Evolutionary conservation across 805 yeast species (phyloP), one percentile per base, ranked within the genome.

Genomic region (Wickerhamiella lipophila): DNA sequence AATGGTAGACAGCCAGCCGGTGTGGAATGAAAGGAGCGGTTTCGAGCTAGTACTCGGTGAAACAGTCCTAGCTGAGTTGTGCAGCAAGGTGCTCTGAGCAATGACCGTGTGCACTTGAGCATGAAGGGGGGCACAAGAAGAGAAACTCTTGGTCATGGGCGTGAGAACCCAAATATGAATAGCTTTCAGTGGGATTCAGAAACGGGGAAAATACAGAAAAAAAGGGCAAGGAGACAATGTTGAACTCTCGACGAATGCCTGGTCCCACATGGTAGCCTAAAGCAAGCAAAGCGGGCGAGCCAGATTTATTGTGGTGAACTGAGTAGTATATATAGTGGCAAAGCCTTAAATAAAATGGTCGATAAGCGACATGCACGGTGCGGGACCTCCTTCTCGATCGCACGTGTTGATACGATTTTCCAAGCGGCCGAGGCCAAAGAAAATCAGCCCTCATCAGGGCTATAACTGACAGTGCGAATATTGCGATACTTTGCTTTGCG

Each of bases 401-500:
- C 26, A 6, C 26, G 26, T 6, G 26, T 8, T 23, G 26, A 23
- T 23, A 23, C 7, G 26, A 8, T 8, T 23, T 8, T 8, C 26
- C 26, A 8, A 23, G 26, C 26, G 8, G 5, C 8, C 8, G n/a
- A n/a, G 26, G 26, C 26, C 26, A 23, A 23, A 23, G 26, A 6
- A 23, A 23, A 29, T 11, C n/a, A n/a, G n/a, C n/a, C 34, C 34
- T 11, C 12, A 6, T 15, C 12, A 7, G 38, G 38, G 19, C 38
- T 32, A 16, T 32, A 32, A 32, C 15, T 32, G 8, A n/a, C 11
- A 6, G 38, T 32, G 11, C 38, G 38, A 6, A 29, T 5, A n/a
- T 29, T 40, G 42, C 44, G 30, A n/a, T 34, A 23, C 54, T 52
- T 54, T 13, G 55, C 53, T n/a, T 51, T 43, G 15, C 60, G 56